Base-by-base conservation (phyloP, 768 basidiomycete species). In the Leccinum longicurvipes region DNA sequence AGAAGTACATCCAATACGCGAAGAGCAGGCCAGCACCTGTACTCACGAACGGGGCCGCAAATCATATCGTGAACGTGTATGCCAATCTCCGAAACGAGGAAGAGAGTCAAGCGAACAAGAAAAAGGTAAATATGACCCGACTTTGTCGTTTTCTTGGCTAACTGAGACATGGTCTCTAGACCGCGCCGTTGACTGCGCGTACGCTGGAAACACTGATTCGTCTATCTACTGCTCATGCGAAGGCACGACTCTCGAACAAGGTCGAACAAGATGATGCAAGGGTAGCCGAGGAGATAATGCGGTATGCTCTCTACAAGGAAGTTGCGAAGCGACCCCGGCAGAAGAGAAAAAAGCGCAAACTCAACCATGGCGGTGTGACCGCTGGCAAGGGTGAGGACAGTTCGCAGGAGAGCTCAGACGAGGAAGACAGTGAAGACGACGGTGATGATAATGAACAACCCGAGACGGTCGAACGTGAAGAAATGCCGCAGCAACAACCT, bases 191-290 rank as follows among this genome's bases (percentile, higher is more conserved):
- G 63, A 99, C 97, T 3, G 96, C 97, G 19, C 95, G 97, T 81
- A 97, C 97, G 3, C 85, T 99, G 56, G 97, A 99, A 73, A 99
- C 97, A 0, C 82, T 99, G 47, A 99, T 99, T 72, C 97, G 97
- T 78, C 82, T 99, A 9, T 85, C 97, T 5, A 99, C 96, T 17
- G 97, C 97, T 1, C 97, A 99, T 73, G 97, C 97, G 45, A 99
- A 99, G 73, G 85, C 93, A 15, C 86, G 96, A 19, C 79, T 99
- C 9, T 95, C 94, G 8, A 56, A 82, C 44, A 89, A 89, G 61
- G 91, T 99, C 11, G 85, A 91, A 64, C 82, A 87, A 67, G 75
- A 77, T 3, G 97, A 99, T 74, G 94, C 97, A 17, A 80, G 79
- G 63, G 87, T 88, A 41, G 97, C 97, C 3, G 94, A 99, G 70